phyloP scores from a whole-genome alignment of 345 rosid species.

The Physaria fendleri region DNA sequence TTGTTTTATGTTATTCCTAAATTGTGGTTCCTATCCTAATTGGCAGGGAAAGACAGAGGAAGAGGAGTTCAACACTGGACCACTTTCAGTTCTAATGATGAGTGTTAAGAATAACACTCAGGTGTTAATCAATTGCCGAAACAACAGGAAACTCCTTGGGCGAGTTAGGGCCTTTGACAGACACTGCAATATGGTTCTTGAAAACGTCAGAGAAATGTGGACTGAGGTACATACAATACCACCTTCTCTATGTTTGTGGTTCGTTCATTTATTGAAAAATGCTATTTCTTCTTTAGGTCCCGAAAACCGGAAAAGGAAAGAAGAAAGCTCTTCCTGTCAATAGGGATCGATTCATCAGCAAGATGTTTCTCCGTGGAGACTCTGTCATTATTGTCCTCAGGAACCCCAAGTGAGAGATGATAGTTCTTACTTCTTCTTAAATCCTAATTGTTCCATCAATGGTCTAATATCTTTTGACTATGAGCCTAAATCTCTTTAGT shows the following conservation, averaged over 20 bases:
- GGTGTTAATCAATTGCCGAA: constrained; percentile 85
- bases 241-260: neutral
- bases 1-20: neutral
- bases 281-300: constrained; percentile 42
- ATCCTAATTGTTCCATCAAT: neutral
- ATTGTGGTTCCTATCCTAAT: neutral
- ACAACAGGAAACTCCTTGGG: constrained; percentile 69
- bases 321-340: constrained; percentile 90
- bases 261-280: neutral
- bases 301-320: constrained; percentile 98
- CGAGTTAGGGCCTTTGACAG: constrained; percentile 95
- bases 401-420: constrained; percentile 66
- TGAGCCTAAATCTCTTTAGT: neutral
- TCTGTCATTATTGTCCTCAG: constrained; percentile 95
- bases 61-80: constrained; percentile 95
- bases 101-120: constrained; percentile 95
- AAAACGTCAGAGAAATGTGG: constrained; percentile 99
- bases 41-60: constrained; percentile 69
- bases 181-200: constrained; percentile 99
- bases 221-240: constrained; percentile 96
- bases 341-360: constrained; percentile 92
- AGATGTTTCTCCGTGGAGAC: constrained; percentile 98
- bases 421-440: neutral
- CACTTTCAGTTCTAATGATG: constrained; percentile 96
- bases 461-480: neutral